Percentiles rank a stretch among this genome's conserved stretches.
Conservation (phyloP, 2,329 filamentous ascomycete genomes). For the Stagonosporopsis cucurbitacearum region DNA sequence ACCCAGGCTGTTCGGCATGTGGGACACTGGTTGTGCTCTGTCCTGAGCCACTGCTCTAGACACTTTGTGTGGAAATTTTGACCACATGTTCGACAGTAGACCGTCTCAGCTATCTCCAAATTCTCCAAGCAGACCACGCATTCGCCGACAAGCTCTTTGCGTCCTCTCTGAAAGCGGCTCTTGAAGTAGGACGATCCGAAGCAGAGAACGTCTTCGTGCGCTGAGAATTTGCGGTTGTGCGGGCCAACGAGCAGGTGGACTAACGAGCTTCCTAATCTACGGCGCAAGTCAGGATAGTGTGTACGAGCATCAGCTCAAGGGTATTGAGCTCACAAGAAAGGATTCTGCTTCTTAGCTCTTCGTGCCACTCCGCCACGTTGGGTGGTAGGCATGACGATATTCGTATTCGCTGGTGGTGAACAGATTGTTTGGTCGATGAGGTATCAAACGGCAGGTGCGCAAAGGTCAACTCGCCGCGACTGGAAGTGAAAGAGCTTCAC, state of each 20-base stretch:
- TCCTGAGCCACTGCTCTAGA: neutral
- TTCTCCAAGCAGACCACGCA: neutral
- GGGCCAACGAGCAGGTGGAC: constrained; percentile 1
- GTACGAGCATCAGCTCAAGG: too few species aligned
- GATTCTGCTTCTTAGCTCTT: neutral
- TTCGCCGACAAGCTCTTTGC: neutral
- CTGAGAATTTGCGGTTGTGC: constrained; percentile 1
- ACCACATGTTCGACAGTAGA: neutral
- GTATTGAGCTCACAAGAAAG: neutral
- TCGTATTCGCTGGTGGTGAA: too few species aligned
- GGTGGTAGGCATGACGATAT: neutral
- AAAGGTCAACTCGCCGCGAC: neutral
- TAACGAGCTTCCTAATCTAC: neutral
- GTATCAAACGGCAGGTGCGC: neutral
- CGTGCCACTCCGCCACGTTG: neutral
- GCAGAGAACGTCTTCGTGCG: constrained; percentile 3
- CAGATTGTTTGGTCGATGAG: neutral
- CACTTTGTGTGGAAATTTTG: constrained; percentile 1
- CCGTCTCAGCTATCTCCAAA: neutral
- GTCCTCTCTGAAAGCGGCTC: neutral
- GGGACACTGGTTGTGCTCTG: neutral
- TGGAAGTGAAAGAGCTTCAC: neutral
- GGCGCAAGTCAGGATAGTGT: neutral
- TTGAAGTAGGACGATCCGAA: neutral
- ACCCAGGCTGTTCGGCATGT: neutral